These are phyloP conservation scores for Brassica cretica DNA, from an alignment of 345 rosid species.

Conservation along the genomic window DNA sequence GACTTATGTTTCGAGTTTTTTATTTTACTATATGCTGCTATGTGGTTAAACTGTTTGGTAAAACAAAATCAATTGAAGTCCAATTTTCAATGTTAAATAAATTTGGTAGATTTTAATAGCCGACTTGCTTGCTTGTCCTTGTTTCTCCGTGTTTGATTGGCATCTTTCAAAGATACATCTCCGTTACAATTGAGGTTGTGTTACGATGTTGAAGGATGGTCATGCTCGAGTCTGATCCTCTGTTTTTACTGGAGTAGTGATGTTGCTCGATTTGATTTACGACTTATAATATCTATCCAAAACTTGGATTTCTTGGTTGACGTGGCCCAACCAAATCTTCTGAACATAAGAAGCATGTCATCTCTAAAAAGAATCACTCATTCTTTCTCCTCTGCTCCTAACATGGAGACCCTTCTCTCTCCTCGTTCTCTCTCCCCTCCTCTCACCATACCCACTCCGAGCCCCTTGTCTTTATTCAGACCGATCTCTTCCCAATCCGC, in stretches of 20 bases:
- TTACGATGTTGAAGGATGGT: constrained; percentile 40
- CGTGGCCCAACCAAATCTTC: constrained; percentile 28
- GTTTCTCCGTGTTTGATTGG: not conserved
- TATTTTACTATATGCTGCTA: constrained; percentile 12
- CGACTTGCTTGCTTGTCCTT: not conserved
- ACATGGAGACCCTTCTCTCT: constrained; percentile 30
- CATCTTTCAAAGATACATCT: no score
- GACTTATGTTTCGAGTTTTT: not conserved
- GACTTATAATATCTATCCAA: constrained; percentile 13
- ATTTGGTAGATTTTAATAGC: no score
- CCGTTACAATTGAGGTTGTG: no score
- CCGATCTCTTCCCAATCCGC: constrained; percentile 21
- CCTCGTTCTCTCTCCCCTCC: constrained; percentile 21
- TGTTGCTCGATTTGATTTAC: not conserved
- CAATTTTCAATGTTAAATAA: no score
- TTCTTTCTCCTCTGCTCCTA: not conserved
- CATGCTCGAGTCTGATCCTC: constrained; percentile 40
- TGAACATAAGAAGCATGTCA: not conserved
- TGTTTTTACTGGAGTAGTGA: not conserved
- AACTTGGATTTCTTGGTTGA: constrained; percentile 27
- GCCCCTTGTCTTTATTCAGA: constrained; percentile 15
- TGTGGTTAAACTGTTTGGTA: constrained; percentile 9
- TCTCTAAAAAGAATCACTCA: not conserved
- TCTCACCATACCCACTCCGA: constrained; percentile 16
- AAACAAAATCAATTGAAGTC: constrained; percentile 18